A percentile compares a stretch with the other conserved stretches of the same genome.
These are phyloP conservation scores for Lumnitzera littorea DNA, from an alignment of 345 rosid genomes.

Conservation along the genomic window DNA sequence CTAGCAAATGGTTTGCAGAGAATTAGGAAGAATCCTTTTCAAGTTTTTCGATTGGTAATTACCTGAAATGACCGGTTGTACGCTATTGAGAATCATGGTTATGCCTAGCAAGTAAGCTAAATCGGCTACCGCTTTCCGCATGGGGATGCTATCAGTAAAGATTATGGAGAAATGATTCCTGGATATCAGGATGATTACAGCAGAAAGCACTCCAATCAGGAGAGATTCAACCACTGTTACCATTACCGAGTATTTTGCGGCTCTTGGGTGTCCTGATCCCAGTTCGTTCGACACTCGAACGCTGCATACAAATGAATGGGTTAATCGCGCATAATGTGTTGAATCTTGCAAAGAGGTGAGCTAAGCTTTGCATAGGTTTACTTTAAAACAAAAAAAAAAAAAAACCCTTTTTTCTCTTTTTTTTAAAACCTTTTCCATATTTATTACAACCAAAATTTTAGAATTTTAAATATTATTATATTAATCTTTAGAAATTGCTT, in stretches of 20 bases:
- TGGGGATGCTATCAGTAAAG: slow-evolving; percentile 52
- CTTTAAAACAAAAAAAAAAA: neutral
- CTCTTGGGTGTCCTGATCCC: slow-evolving; percentile 84
- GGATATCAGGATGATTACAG: slow-evolving; percentile 38
- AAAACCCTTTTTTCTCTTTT: too few species aligned
- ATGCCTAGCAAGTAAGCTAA: slow-evolving; percentile 72
- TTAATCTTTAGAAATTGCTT: too few species aligned
- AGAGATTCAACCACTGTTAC: slow-evolving; percentile 53
- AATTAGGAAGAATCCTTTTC: neutral
- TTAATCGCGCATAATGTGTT: neutral
- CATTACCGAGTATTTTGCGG: slow-evolving; percentile 68
- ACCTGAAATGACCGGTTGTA: slow-evolving; percentile 93
- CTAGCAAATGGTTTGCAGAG: too few species aligned
- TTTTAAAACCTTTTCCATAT: too few species aligned
- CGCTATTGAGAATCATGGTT: slow-evolving; percentile 75
- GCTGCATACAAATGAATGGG: slow-evolving; percentile 19
- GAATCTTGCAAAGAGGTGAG: neutral
- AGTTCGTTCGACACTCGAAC: slow-evolving; percentile 88
- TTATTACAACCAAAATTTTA: too few species aligned
- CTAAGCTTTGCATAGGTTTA: neutral
- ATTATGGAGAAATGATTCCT: slow-evolving; percentile 53
- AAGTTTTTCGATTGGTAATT: neutral
- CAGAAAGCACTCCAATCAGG: slow-evolving; percentile 53
- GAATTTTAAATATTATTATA: too few species aligned
- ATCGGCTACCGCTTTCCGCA: slow-evolving; percentile 52